Evolutionary conservation across 192 early-diverging fungal species (phyloP).

Genomic region (Linnemannia schmuckeri): DNA sequence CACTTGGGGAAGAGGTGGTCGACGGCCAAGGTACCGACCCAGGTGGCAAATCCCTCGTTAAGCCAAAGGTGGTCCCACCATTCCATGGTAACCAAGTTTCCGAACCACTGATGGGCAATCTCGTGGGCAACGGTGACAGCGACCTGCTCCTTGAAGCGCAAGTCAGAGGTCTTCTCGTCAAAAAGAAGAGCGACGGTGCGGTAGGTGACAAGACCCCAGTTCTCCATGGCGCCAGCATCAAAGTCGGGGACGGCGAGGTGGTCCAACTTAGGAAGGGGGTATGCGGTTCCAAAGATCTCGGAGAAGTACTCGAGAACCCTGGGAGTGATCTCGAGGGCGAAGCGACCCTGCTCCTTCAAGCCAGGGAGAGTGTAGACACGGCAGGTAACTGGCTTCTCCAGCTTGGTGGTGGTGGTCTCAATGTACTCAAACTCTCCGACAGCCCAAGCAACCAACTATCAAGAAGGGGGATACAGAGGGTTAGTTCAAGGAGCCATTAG

Average conservation of each 20-base stretch:
- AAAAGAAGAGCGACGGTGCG: slow-evolving; percentile 86
- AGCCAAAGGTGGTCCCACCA: slow-evolving; percentile 97
- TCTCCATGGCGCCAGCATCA: slow-evolving; percentile 91
- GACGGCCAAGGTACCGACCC: slow-evolving; percentile 90
- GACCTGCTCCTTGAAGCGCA: slow-evolving; percentile 82
- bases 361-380: slow-evolving; percentile 93
- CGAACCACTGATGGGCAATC: slow-evolving; percentile 91
- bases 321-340: slow-evolving; percentile 85
- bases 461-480: neutral
- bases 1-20: slow-evolving; percentile 94
- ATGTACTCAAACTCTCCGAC: slow-evolving; percentile 95
- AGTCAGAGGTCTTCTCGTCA: slow-evolving; percentile 82
- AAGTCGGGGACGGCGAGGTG: slow-evolving; percentile 95
- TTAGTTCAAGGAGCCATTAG: neutral
- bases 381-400: slow-evolving; percentile 80
- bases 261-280: slow-evolving; percentile 92
- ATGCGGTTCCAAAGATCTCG: slow-evolving; percentile 87
- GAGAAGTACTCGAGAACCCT: slow-evolving; percentile 88
- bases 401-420: slow-evolving; percentile 81
- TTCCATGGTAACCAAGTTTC: slow-evolving; percentile 96
- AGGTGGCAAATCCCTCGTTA: slow-evolving; percentile 99
- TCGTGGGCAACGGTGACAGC: slow-evolving; percentile 93
- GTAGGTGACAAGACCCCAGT: slow-evolving; percentile 98
- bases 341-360: slow-evolving; percentile 82
- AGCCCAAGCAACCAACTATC: slow-evolving; percentile 83